Percentiles rank a stretch among this genome's conserved stretches.
phyloP scores from a whole-genome alignment of 2,329 filamentous ascomycete species.

The Orbilia ellipsospora region DNA sequence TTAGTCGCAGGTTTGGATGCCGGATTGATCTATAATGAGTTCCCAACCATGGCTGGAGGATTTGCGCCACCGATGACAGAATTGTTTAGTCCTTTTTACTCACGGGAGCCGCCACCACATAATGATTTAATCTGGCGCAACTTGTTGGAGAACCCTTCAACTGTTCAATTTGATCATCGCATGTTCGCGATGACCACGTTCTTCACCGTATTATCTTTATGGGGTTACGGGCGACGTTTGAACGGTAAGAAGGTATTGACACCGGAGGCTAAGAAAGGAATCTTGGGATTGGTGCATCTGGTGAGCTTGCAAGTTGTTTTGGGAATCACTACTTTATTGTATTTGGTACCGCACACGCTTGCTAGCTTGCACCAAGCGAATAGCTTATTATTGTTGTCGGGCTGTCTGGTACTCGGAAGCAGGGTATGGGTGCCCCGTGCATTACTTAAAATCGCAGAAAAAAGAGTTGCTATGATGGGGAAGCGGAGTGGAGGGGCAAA shows the following conservation, averaged over 20 bases:
- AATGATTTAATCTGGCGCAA: constrained; percentile 96
- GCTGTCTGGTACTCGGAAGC: constrained; percentile 81
- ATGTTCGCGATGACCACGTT: constrained; percentile 92
- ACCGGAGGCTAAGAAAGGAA: constrained; percentile 71
- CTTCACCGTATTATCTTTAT: constrained; percentile 80
- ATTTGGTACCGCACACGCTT: constrained; percentile 88
- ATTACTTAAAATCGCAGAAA: constrained; percentile 69
- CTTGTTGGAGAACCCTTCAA: constrained; percentile 93
- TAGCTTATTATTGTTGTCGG: constrained; percentile 83
- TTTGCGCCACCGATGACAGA: constrained; percentile 76
- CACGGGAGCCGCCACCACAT: constrained; percentile 52
- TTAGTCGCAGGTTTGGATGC: constrained; percentile 95
- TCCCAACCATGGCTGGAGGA: constrained; percentile 91
- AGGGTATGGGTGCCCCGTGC: constrained; percentile 78
- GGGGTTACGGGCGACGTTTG: constrained; percentile 69
- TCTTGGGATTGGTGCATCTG: constrained; percentile 83
- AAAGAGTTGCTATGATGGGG: constrained; percentile 37
- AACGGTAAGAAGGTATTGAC: constrained; percentile 35
- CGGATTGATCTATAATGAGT: constrained; percentile 98
- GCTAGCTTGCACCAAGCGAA: constrained; percentile 95
- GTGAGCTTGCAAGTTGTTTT: constrained; percentile 83
- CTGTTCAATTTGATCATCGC: constrained; percentile 95
- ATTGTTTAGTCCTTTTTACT: constrained; percentile 58
- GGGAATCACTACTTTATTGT: constrained; percentile 90
- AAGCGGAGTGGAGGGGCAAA: constrained; percentile 3